A percentile compares a stretch with the other conserved stretches of the same genome.
Conservation (phyloP, 2,329 filamentous ascomycete genomes). For the Aspergillus arachidicola region DNA sequence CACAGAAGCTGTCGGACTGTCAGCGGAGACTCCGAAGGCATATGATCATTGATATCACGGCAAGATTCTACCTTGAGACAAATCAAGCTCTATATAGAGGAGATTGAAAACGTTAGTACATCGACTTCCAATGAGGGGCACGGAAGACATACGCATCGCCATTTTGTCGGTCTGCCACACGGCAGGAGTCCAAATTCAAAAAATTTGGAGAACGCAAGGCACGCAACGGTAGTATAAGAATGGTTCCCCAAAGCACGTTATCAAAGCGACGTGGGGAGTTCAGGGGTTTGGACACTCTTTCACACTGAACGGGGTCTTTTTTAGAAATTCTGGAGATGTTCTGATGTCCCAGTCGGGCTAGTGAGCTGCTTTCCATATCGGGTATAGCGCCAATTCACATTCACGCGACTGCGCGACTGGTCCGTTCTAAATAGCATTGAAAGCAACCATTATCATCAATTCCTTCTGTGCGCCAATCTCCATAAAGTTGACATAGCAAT, state of each 20-base stretch:
- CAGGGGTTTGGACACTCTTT: slow-evolving; percentile 23
- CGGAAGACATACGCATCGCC: slow-evolving; percentile 49
- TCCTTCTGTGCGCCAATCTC: neutral
- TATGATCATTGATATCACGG: slow-evolving; percentile 21
- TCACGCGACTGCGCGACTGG: slow-evolving; percentile 33
- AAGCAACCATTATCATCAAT: slow-evolving; percentile 11
- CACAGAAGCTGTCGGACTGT: slow-evolving; percentile 60
- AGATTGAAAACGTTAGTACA: slow-evolving; percentile 29
- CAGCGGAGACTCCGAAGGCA: slow-evolving; percentile 22
- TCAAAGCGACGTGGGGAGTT: slow-evolving; percentile 26
- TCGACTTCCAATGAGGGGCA: slow-evolving; percentile 38
- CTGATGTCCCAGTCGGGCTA: slow-evolving; percentile 31
- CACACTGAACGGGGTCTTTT: slow-evolving; percentile 24
- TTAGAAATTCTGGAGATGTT: slow-evolving; percentile 40
- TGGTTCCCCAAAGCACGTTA: slow-evolving; percentile 13
- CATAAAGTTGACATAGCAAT: neutral
- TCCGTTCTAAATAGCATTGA: slow-evolving; percentile 13
- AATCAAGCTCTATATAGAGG: slow-evolving; percentile 46
- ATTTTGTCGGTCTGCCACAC: slow-evolving; percentile 45
- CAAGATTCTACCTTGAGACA: slow-evolving; percentile 46
- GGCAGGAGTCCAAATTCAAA: slow-evolving; percentile 26
- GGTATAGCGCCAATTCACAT: slow-evolving; percentile 36
- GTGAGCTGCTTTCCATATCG: slow-evolving; percentile 42
- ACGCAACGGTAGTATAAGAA: slow-evolving; percentile 11
- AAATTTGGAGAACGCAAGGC: slow-evolving; percentile 15